Base-by-base conservation (phyloP, 164 flowering plant species). In the Piper betle region DNA sequence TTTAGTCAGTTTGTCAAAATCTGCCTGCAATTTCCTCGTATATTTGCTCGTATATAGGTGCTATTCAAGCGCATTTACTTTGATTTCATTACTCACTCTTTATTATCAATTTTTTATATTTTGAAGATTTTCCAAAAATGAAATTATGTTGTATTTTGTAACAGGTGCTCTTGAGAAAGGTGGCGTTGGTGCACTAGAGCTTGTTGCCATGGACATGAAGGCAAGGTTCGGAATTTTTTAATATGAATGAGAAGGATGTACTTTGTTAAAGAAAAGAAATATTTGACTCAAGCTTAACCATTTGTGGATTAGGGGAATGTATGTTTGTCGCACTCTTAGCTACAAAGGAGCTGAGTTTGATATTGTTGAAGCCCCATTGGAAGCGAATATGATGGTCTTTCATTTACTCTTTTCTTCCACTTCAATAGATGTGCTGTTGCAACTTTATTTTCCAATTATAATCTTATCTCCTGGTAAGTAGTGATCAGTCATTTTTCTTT, bases 191-290 rank as follows among this genome's bases (percentile, higher is more conserved):
- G 96, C 99, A 43, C 74, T 93, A 18, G 99, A 93, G 69, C 96
- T 93, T 76, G 99, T 93, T 77, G 99, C 99, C 64, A 93, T 93
- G 99, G 99, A 93, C 81, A 88, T 93, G 99, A 93, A 93, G 82
- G 95, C 99, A 67, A 90, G 99, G 99, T 88, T 65, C 19, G 65
- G 38, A 55, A 17, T 39, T 55, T 55, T 13, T 55, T 10, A 33
- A 8, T 18, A 25, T 5, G 15, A 10, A 46, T 46, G 15, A 0
- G 46, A 10, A 2, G 50, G 50, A 19, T 46, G 43, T 20, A 8
- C 37, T 4, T 5, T 50, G 55, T 17, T 33, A 48, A 15, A 46
- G 15, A 46, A 9, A 2, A 15, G 50, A 46, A 46, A 46, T 15
- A 46, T 5, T 46, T 6, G 50, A 46, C 15, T 3, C 50, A 10